Conservation (phyloP, 805 yeast species). For the Sugiyamaella lignohabitans region DNA sequence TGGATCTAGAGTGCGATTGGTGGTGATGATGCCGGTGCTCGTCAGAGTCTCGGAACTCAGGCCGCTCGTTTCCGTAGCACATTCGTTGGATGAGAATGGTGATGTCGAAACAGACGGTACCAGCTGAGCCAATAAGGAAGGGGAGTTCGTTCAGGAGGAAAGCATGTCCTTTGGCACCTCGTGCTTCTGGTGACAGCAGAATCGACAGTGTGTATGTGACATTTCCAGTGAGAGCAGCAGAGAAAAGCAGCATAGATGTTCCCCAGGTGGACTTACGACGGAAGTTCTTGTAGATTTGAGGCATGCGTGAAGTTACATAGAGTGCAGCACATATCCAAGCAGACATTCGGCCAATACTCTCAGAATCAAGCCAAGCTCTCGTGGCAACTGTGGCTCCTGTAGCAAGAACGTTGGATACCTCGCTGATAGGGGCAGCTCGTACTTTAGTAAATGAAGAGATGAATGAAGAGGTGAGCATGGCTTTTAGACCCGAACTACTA, state of each 20-base stretch:
- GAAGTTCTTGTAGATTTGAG: slow-evolving; percentile 76
- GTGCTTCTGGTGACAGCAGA: slow-evolving; percentile 48
- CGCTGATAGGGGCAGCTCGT: slow-evolving; percentile 8
- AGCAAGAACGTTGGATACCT: background rate
- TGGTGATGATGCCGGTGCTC: slow-evolving; percentile 3
- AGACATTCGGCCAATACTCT: slow-evolving; percentile 39
- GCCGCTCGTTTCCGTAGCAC: slow-evolving; percentile 17
- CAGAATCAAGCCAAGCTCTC: background rate
- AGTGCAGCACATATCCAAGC: slow-evolving; percentile 79
- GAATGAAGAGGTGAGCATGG: slow-evolving; percentile 27
- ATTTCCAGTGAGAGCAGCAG: slow-evolving; percentile 74
- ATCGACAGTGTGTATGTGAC: slow-evolving; percentile 71
- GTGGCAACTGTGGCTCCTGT: background rate
- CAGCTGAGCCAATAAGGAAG: slow-evolving; percentile 76
- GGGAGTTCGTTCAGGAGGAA: slow-evolving; percentile 72
- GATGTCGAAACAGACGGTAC: slow-evolving; percentile 74
- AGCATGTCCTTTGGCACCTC: slow-evolving; percentile 35
- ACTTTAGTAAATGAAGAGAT: slow-evolving; percentile 30
- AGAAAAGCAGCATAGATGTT: slow-evolving; percentile 70
- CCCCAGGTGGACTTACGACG: slow-evolving; percentile 79
- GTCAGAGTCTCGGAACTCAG: slow-evolving; percentile 5
- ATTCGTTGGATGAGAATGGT: slow-evolving; percentile 35
- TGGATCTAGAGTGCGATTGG: background rate
- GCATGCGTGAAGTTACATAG: slow-evolving; percentile 73
- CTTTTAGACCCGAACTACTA: slow-evolving; percentile 10